phyloP scores from a whole-genome alignment of 164 flowering plant species.

The Kalanchoe fedtschenkoi region DNA sequence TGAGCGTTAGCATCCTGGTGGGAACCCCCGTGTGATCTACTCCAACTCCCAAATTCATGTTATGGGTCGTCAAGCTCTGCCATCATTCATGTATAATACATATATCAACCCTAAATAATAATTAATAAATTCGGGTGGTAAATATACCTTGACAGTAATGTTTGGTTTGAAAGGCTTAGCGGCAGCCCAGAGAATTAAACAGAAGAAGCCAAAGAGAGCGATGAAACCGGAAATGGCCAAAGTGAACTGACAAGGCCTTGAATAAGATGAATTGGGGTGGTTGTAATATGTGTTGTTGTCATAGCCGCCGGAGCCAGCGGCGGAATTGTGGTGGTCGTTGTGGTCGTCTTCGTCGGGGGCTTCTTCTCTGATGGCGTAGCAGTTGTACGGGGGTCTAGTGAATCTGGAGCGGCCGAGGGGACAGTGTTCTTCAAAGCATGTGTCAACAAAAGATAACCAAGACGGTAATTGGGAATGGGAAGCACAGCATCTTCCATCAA shows the following conservation, averaged over 20 bases:
- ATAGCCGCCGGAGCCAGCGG: background rate
- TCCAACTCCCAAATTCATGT: constrained; percentile 33
- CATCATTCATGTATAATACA: background rate
- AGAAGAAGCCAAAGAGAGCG: constrained; percentile 35
- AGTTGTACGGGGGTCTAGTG: no score
- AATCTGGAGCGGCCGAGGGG: no score
- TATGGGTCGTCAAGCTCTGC: constrained; percentile 29
- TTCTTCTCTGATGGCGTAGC: no score
- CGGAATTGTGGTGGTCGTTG: no score
- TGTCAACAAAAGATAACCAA: no score
- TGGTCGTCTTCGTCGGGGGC: no score
- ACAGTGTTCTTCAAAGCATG: no score
- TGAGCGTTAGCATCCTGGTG: constrained; percentile 40
- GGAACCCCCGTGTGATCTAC: constrained; percentile 51
- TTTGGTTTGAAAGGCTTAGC: constrained; percentile 44
- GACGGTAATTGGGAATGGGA: no score
- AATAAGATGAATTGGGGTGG: no score
- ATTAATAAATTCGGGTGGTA: background rate
- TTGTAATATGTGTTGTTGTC: constrained; percentile 16
- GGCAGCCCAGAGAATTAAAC: constrained; percentile 59
- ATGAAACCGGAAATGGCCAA: constrained; percentile 27
- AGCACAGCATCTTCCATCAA: no score
- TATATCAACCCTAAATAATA: background rate
- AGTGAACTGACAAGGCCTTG: constrained; percentile 28
- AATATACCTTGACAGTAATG: constrained; percentile 36